Base-by-base conservation (phyloP, 2,329 filamentous ascomycete genomes). In the Phoma sp. region DNA sequence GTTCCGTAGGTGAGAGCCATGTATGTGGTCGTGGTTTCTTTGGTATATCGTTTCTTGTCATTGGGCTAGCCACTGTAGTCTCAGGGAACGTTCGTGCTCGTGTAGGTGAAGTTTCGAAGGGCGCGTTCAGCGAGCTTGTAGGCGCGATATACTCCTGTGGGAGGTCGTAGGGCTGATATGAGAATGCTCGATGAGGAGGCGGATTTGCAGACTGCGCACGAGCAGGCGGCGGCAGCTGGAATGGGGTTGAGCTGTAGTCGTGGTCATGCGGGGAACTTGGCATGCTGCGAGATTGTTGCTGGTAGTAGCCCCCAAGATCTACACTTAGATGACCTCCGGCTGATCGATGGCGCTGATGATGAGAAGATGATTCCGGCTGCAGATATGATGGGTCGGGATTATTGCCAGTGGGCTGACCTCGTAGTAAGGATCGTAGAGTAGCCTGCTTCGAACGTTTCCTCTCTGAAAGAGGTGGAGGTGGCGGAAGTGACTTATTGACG, bases 1-100 rank as follows among this genome's bases (percentile, higher is more conserved):
- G 65, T 30, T 74, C 71, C 2, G 68, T 71, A 0, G 69, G 68
- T 11, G 71, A 72, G 6, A 72, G 53, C 65, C 69, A 72, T 8
- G 70, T 70, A 36, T 72, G 67, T 24, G 71, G 70, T 42, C 70
- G 66, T 38, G 65, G 64, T 49, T 65, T 59, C 32, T 47, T 58
- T 4, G 64, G 57, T 11, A 52, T 30, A 7, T 57, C 57, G 7
- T 62, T 59, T 25, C 65, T 67, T 24, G 64, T 49, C 22, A 59
- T 66, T 18, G 66, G 40, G 33, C 57, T 64, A 1, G 55, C 24
- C 11, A 57, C 47, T 9, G 38, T 61, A 3, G 65, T 42, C 3
- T 71, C 67, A 3, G 71, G 69, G 41, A 69, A 71, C 2, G 70
- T 70, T 27, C 66, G 65, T 24, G 64, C 53, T 32, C 64, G 66